Evolutionary conservation across 2,329 filamentous ascomycete species (phyloP).

Genomic region (Microsporum ferrugineum): DNA sequence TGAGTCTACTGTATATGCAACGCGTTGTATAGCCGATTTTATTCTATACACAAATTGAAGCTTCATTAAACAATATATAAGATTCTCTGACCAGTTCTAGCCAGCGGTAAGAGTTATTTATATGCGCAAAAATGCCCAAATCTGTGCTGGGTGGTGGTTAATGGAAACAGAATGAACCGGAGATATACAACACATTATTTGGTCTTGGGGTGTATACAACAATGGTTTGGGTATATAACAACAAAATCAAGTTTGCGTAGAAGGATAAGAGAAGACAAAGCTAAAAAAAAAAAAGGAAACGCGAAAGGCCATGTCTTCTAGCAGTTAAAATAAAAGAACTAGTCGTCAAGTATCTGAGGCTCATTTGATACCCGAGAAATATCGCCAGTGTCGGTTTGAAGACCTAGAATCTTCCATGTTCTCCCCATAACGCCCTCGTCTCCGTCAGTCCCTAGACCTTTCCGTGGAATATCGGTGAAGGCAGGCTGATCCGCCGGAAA

Average conservation of each 20-base stretch:
- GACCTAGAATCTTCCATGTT: slow-evolving; percentile 31
- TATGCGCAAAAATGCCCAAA: neutral
- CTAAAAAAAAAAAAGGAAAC: neutral
- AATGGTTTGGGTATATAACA: neutral
- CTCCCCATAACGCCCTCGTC: slow-evolving; percentile 29
- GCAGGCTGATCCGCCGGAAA: neutral
- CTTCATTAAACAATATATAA: neutral
- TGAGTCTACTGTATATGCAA: neutral
- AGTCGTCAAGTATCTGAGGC: neutral
- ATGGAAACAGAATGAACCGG: neutral
- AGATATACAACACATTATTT: neutral
- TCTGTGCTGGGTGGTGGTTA: neutral
- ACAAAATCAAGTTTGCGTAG: neutral
- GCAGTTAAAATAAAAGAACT: neutral
- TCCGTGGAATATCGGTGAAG: neutral
- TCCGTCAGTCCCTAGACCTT: slow-evolving; percentile 16
- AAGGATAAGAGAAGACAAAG: neutral
- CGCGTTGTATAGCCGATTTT: neutral
- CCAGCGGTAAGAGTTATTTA: neutral
- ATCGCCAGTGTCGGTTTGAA: slow-evolving; percentile 21
- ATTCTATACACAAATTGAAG: neutral
- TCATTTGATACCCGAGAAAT: neutral
- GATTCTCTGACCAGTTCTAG: neutral
- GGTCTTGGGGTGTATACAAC: neutral
- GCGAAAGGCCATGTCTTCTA: no score